Percentiles rank a stretch among this genome's conserved stretches.
Conservation (phyloP, 805 yeast genomes). For the Candida insectalens region DNA sequence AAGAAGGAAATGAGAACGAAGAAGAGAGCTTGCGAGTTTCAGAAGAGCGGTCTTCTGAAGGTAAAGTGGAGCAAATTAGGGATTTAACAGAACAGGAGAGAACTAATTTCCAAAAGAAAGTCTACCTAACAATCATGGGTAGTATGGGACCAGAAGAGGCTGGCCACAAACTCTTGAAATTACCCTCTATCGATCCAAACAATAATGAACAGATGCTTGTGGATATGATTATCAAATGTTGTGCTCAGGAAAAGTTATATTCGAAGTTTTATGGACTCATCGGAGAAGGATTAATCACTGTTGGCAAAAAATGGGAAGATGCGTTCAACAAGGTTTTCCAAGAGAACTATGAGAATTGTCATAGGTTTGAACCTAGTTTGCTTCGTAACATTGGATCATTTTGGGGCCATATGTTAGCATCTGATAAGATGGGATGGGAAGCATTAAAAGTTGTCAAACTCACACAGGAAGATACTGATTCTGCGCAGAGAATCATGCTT, state of each 20-base stretch:
- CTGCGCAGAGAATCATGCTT: conserved; percentile 72
- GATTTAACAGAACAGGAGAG: conserved; percentile 66
- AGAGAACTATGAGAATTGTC: conserved; percentile 46
- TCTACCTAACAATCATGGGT: conserved; percentile 79
- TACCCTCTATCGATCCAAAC: conserved; percentile 29
- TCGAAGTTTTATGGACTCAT: conserved; percentile 78
- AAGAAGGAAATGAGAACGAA: conserved; percentile 4
- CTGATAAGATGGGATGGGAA: conserved; percentile 59
- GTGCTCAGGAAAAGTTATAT: conserved; percentile 80
- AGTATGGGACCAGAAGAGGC: conserved; percentile 90
- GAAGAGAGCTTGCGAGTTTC: conserved; percentile 7
- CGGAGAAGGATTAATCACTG: conserved; percentile 51
- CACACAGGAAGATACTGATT: conserved; percentile 65
- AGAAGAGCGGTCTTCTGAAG: conserved; percentile 18
- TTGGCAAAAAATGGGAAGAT: conserved; percentile 45
- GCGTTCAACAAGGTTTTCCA: conserved; percentile 45
- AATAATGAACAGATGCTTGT: conserved; percentile 44
- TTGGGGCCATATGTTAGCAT: conserved; percentile 76
- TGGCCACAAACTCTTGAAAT: conserved; percentile 67
- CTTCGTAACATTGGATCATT: conserved; percentile 72
- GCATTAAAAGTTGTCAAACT: conserved; percentile 45
- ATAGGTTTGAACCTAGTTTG: conserved; percentile 61
- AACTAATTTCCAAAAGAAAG: conserved; percentile 59
- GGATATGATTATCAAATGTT: conserved; percentile 69
- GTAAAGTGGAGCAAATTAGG: conserved; percentile 32